Percentiles rank a stretch among this genome's conserved stretches.
Evolutionary conservation across 108 stramenopile species (phyloP).

Genomic region (Cyclostephanos tholiformis): DNA sequence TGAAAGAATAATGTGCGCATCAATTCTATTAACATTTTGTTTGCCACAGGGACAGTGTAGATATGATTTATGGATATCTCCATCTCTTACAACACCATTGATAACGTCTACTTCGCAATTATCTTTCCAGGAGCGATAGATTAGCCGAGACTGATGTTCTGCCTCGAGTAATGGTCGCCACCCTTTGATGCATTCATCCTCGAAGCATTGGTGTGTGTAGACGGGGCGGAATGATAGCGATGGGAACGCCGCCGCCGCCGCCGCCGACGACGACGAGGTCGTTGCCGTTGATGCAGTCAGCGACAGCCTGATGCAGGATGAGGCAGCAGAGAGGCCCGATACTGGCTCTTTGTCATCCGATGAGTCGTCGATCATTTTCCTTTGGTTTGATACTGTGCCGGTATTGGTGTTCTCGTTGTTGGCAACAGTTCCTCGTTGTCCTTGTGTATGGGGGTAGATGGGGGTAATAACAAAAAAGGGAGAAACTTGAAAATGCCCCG

Average conservation of each 20-base stretch:
- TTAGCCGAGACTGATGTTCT: slow-evolving; percentile 17
- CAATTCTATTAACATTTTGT: slow-evolving; percentile 13
- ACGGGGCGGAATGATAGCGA: slow-evolving; percentile 63
- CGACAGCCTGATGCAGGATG: slow-evolving; percentile 45
- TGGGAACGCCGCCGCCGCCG: too few relatives aligned
- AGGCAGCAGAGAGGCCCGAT: slow-evolving; percentile 48
- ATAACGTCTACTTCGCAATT: neutral
- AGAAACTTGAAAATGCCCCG: too few relatives aligned
- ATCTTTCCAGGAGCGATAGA: slow-evolving; percentile 33
- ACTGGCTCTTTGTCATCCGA: slow-evolving; percentile 35
- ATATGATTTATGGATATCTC: slow-evolving; percentile 30
- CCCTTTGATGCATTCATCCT: slow-evolving; percentile 61
- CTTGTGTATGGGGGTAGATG: too few relatives aligned
- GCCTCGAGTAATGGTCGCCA: slow-evolving; percentile 56
- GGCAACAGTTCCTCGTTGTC: too few relatives aligned
- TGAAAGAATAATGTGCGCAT: slow-evolving; percentile 28
- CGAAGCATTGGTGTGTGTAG: slow-evolving; percentile 79
- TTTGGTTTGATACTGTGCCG: too few relatives aligned
- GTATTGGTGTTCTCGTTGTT: too few relatives aligned
- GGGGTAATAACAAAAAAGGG: too few relatives aligned
- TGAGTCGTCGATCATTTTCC: slow-evolving; percentile 2
- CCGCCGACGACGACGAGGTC: too few relatives aligned
- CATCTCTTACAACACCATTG: neutral
- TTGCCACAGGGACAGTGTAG: neutral
- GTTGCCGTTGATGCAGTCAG: slow-evolving; percentile 5